phyloP scores from a whole-genome alignment of 257 asterid genomes.

The Petunia axillaris region DNA sequence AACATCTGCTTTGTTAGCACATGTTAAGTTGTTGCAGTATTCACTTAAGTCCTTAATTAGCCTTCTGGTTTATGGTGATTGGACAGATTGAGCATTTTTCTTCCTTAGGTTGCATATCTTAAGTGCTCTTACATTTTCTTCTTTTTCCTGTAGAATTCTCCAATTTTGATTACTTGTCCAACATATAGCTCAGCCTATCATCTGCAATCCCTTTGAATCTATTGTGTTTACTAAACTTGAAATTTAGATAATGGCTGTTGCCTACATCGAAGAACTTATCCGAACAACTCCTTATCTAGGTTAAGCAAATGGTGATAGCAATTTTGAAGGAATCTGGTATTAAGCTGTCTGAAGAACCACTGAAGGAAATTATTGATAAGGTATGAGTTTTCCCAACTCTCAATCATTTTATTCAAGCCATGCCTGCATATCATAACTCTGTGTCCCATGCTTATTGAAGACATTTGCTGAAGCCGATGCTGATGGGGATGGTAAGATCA shows the following conservation, averaged over 20 bases:
- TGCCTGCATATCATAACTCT: not conserved
- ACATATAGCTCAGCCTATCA: not conserved
- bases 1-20: not conserved
- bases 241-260: not conserved
- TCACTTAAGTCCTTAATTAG: not conserved
- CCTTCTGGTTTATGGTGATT: not conserved
- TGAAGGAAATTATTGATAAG: conserved; percentile 74
- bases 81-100: not conserved
- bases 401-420: not conserved
- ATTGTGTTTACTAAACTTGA: not conserved
- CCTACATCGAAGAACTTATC: not conserved
- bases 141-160: no score
- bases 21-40: not conserved
- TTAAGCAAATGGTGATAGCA: conserved; percentile 74
- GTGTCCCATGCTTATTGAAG: not conserved
- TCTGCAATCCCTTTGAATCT: not conserved
- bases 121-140: no score
- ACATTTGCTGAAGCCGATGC: conserved; percentile 29
- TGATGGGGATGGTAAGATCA: conserved; percentile 29
- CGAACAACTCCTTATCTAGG: conserved; percentile 39
- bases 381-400: conserved; percentile 18
- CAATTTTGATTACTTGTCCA: not conserved
- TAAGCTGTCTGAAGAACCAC: conserved; percentile 54
- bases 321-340: conserved; percentile 58
- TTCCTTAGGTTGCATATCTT: not conserved